Percentiles rank a stretch among this genome's conserved stretches.
phyloP scores from a whole-genome alignment of 768 basidiomycete genomes.

The Mycena capillaripes region DNA sequence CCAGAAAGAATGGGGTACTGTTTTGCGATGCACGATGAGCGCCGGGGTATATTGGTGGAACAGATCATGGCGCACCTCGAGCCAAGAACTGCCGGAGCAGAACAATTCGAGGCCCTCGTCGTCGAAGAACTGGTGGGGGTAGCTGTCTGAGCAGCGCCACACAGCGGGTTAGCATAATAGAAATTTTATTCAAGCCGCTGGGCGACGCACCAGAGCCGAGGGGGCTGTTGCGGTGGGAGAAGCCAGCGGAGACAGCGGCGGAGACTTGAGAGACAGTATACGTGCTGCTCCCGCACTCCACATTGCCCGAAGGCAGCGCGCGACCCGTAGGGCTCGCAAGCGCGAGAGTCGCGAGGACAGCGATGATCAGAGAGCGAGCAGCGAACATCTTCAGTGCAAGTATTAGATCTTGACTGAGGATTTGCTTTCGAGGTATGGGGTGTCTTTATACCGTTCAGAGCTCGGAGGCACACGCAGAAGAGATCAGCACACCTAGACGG shows the following conservation, averaged over 20 bases:
- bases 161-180: background rate
- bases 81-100: conserved; percentile 35
- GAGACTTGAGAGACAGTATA: conserved; percentile 37
- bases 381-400: conserved; percentile 19
- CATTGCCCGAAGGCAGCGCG: conserved; percentile 38
- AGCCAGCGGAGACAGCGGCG: conserved; percentile 32
- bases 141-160: conserved; percentile 29
- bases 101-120: conserved; percentile 38
- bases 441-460: background rate
- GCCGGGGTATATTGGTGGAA: background rate
- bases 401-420: conserved; percentile 1
- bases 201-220: conserved; percentile 34
- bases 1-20: conserved; percentile 39
- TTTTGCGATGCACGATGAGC: too few relatives aligned
- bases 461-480: background rate
- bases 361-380: conserved; percentile 16
- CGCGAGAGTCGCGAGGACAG: conserved; percentile 3
- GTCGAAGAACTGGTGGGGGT: conserved; percentile 41
- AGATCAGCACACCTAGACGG: background rate
- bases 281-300: conserved; percentile 38
- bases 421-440: background rate
- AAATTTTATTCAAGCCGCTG: background rate
- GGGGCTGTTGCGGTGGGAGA: conserved; percentile 32
- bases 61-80: conserved; percentile 28
- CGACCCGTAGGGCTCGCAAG: conserved; percentile 27